Evolutionary conservation across 352 stramenopile species (phyloP).

Genomic region (Phytophthora multivora): DNA sequence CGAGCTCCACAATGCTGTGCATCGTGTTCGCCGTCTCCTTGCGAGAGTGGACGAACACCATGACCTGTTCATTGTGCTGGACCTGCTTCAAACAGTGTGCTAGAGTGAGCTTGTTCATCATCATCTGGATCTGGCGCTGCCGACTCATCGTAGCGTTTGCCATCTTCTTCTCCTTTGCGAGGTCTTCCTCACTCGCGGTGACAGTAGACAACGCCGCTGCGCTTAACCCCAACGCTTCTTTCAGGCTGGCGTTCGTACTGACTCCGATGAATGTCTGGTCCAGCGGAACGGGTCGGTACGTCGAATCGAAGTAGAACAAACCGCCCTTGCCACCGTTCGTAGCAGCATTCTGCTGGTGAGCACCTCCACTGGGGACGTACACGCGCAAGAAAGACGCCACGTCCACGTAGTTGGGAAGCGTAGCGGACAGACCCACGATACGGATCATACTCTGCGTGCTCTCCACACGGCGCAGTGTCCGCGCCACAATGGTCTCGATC

Average conservation of each 20-base stretch:
- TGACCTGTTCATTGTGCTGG: conserved; percentile 86
- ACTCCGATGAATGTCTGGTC: conserved; percentile 99
- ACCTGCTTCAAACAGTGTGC: conserved; percentile 75
- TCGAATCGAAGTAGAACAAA: conserved; percentile 98
- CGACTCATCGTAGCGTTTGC: conserved; percentile 54
- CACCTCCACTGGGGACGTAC: conserved; percentile 64
- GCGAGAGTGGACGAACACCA: conserved; percentile 99
- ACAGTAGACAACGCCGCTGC: conserved; percentile 51
- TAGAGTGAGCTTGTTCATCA: conserved; percentile 88
- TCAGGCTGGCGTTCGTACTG: conserved; percentile 67
- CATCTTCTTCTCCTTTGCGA: conserved; percentile 45
- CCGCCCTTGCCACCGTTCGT: conserved; percentile 84
- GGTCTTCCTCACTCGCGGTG: conserved; percentile 51
- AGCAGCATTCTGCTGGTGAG: conserved; percentile 63
- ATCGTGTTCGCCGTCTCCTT: conserved; percentile 98
- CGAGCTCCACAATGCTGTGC: conserved; percentile 90
- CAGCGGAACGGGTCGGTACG: conserved; percentile 98
- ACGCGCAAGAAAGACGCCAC: conserved; percentile 98
- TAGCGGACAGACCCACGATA: conserved; percentile 98
- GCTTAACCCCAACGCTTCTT: conserved; percentile 65
- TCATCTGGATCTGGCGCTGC: conserved; percentile 65
- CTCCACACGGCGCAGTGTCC: conserved; percentile 97
- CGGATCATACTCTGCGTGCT: conserved; percentile 97
- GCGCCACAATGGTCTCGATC: conserved; percentile 99
- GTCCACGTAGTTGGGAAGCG: conserved; percentile 99